Conservation (phyloP, 139 green algal species). For the Auxenochlorella pyrenoidosa region DNA sequence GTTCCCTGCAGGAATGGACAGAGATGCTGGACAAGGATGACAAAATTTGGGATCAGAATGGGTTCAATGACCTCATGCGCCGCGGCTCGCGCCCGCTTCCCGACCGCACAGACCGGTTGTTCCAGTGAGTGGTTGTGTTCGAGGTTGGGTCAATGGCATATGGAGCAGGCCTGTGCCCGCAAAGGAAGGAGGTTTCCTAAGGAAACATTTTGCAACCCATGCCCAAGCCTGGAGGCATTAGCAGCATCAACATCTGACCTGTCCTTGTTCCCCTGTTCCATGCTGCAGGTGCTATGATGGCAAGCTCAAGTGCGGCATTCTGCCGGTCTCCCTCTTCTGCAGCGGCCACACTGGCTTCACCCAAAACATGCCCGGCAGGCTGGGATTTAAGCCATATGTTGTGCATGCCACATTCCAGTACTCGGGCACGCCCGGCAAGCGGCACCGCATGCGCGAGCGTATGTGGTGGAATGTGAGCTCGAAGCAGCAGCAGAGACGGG, state of each 20-base stretch:
- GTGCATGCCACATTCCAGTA: slow-evolving; percentile 58
- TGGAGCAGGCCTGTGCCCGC: too few species aligned
- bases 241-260: too few species aligned
- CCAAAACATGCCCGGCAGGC: slow-evolving; percentile 30
- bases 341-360: slow-evolving; percentile 52
- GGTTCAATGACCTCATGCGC: slow-evolving; percentile 89
- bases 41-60: slow-evolving; percentile 93
- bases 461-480: slow-evolving; percentile 35
- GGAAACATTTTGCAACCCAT: too few species aligned
- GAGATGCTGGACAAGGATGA: slow-evolving; percentile 73
- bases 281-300: slow-evolving; percentile 26
- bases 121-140: slow-evolving; percentile 38
- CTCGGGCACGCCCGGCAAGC: slow-evolving; percentile 53
- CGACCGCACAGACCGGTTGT: slow-evolving; percentile 27
- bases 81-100: slow-evolving; percentile 3
- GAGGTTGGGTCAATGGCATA: too few species aligned
- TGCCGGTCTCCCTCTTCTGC: slow-evolving; percentile 46
- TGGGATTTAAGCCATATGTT: slow-evolving; percentile 43
- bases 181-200: too few species aligned
- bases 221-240: too few species aligned
- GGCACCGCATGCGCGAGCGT: slow-evolving; percentile 57
- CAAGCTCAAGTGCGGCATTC: slow-evolving; percentile 35
- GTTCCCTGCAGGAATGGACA: slow-evolving; percentile 58
- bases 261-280: not conserved
- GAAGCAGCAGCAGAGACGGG: not conserved